These are phyloP conservation scores for Bipolaris gigantea DNA, from an alignment of 2,329 filamentous ascomycete species.

Conservation along the genomic window DNA sequence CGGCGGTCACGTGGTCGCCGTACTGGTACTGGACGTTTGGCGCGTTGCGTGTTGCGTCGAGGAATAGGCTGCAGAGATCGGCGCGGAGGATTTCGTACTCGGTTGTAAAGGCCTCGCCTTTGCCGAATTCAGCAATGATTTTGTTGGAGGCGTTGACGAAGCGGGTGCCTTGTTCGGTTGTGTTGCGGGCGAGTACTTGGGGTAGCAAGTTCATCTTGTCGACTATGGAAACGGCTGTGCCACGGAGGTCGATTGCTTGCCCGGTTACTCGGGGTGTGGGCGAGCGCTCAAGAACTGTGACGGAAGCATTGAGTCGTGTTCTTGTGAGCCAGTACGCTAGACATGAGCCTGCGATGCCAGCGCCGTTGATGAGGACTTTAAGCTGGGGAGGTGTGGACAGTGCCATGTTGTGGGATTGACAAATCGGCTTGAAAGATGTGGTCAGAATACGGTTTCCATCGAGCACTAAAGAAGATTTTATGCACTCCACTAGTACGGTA, in stretches of 20 bases:
- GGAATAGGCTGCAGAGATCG: slow-evolving; percentile 41
- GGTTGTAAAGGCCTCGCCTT: slow-evolving; percentile 28
- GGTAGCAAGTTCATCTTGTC: slow-evolving; percentile 46
- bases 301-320: slow-evolving; percentile 33
- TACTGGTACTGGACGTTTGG: slow-evolving; percentile 12
- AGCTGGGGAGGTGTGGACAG: slow-evolving; percentile 16
- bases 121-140: slow-evolving; percentile 25
- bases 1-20: slow-evolving; percentile 15
- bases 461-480: background rate
- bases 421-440: background rate
- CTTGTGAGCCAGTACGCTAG: slow-evolving; percentile 42
- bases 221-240: slow-evolving; percentile 47
- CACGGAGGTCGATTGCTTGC: slow-evolving; percentile 52
- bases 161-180: slow-evolving; percentile 47
- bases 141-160: slow-evolving; percentile 37
- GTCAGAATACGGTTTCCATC: too few relatives aligned
- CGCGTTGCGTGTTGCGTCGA: slow-evolving; percentile 16
- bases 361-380: slow-evolving; percentile 44
- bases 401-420: slow-evolving; percentile 4
- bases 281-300: slow-evolving; percentile 52
- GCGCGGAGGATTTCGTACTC: slow-evolving; percentile 41
- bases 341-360: slow-evolving; percentile 45
- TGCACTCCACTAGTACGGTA: background rate
- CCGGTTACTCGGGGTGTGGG: slow-evolving; percentile 46
- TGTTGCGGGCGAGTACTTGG: slow-evolving; percentile 40